Evolutionary conservation across 2,329 filamentous ascomycete genomes (phyloP).

Genomic region (Monilinia fructicola): DNA sequence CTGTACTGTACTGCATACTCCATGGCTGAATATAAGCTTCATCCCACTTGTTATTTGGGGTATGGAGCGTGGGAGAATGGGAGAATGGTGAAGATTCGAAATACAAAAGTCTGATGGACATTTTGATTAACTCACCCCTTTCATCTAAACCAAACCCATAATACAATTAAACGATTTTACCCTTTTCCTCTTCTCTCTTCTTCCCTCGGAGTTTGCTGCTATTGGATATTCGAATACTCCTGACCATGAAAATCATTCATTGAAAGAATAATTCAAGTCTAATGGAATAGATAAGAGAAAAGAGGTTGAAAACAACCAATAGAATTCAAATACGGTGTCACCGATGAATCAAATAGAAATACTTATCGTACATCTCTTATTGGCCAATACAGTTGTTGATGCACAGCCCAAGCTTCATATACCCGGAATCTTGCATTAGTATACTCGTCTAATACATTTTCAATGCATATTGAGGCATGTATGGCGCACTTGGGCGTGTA

Average conservation of each 20-base stretch:
- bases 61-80: constrained; percentile 1
- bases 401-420: constrained; percentile 10
- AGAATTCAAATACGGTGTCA: constrained; percentile 20
- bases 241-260: neutral
- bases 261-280: neutral
- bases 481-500: constrained; percentile 3
- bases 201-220: neutral
- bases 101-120: neutral
- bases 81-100: neutral
- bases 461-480: constrained; percentile 12
- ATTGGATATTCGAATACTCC: constrained; percentile 1
- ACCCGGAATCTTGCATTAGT: constrained; percentile 3
- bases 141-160: neutral
- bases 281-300: neutral
- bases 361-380: constrained; percentile 23
- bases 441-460: no score
- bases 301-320: constrained; percentile 2
- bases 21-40: neutral
- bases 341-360: constrained; percentile 22
- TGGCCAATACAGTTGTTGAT: constrained; percentile 12
- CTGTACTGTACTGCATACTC: neutral
- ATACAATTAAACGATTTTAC: neutral
- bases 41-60: neutral
- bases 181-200: neutral
- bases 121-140: neutral